A percentile compares a stretch with the other conserved stretches of the same genome.
Evolutionary conservation across 1,284 basidiomycete species (phyloP).

Genomic region (Cystobasidium sp.): DNA sequence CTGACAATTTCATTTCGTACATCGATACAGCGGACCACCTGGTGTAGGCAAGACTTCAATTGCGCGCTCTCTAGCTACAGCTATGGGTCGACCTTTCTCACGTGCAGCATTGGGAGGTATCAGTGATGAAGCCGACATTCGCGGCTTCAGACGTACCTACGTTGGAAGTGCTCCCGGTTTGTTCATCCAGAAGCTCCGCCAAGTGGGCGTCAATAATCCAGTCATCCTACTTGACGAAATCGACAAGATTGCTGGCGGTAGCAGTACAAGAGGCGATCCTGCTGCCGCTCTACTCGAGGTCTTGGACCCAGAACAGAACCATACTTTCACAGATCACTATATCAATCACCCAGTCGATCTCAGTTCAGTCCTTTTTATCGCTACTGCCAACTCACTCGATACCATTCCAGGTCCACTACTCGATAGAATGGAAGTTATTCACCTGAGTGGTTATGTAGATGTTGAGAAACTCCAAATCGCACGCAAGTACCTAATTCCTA

Average conservation of each 20-base stretch:
- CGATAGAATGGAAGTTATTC: constrained; percentile 59
- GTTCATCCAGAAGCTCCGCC: constrained; percentile 56
- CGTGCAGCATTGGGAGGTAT: constrained; percentile 57
- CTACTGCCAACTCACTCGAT: constrained; percentile 59
- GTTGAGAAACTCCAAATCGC: constrained; percentile 60
- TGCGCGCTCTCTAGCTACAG: constrained; percentile 54
- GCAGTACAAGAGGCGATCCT: constrained; percentile 58
- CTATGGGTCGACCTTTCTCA: constrained; percentile 28
- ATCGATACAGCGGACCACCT: constrained; percentile 76
- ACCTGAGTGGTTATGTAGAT: constrained; percentile 58
- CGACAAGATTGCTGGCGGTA: constrained; percentile 56
- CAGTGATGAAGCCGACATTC: constrained; percentile 59
- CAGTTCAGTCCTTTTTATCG: constrained; percentile 58
- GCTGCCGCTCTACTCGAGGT: constrained; percentile 60
- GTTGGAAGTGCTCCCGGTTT: constrained; percentile 66
- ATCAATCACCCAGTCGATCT: constrained; percentile 53
- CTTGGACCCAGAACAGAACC: constrained; percentile 59
- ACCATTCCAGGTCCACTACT: constrained; percentile 59
- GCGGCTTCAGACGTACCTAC: constrained; percentile 56
- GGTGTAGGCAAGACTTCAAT: constrained; percentile 84
- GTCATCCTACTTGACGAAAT: constrained; percentile 60
- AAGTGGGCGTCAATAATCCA: constrained; percentile 58
- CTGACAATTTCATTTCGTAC: constrained; percentile 11
- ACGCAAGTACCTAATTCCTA: constrained; percentile 71
- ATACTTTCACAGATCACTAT: constrained; percentile 59